Evolutionary conservation across 805 yeast genomes (phyloP), one percentile per base, ranked within the genome.

Genomic region (Saturnispora mendoncae): DNA sequence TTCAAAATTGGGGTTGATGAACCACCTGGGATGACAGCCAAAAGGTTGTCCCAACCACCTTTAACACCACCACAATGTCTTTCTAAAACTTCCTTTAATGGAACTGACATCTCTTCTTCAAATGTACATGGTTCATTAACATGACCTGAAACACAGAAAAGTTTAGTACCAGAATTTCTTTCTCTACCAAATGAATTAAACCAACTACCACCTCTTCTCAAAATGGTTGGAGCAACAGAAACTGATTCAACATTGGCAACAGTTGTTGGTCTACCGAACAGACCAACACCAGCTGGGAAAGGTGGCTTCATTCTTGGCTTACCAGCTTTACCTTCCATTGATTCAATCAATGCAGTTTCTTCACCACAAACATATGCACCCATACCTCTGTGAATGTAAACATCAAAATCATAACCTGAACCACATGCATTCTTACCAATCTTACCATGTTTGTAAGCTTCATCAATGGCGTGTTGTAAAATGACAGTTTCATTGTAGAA

Each of bases 311-410:
- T 73, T 65, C 95, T 78, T 52, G 95, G 95, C 66, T 85, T 85
- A 51, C 95, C 95, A 44, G 92, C 94, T 65, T 85, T 85, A 54
- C 95, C 95, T 67, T 85, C 95, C 41, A 85, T 68, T 3, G 88
- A 79, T 67, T 85, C 95, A 57, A 85, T 84, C 59, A 85, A 67
- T 4, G 94, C 87, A 33, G 95, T 85, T 65, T 85, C 95, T 65
- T 85, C 95, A 55, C 95, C 95, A 66, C 95, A 85, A 39, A 85
- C 74, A 64, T 85, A 85, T 9, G 95, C 95, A 49, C 95, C 95
- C 86, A 83, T 83, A 51, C 95, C 95, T 58, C 95, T 77, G 67
- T 85, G 95, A 53, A 85, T 73, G 61, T 71, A 85, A 36, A 85
- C 76, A 60, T 85, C 95, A 55, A 84, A 84, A 54, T 76, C 78